phyloP scores from a whole-genome alignment of 768 basidiomycete genomes.

The Boletus sp. region DNA sequence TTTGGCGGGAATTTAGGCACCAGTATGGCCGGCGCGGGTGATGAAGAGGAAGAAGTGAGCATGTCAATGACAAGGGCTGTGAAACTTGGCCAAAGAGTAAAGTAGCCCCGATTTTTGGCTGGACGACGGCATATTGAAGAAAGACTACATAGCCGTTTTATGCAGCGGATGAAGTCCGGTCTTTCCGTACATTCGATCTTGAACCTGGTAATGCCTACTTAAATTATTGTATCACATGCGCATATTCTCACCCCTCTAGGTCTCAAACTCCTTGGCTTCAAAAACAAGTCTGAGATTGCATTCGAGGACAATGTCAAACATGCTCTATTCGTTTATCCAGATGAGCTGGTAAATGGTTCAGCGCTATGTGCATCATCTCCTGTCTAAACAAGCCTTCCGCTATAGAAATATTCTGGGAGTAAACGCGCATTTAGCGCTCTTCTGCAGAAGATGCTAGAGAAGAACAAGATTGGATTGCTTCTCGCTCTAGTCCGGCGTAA shows the following conservation, averaged over 20 bases:
- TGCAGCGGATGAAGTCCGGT: constrained; percentile 75
- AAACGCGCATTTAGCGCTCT: constrained; percentile 90
- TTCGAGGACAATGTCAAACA: constrained; percentile 95
- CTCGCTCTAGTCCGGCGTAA: constrained; percentile 68
- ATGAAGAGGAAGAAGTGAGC: constrained; percentile 39
- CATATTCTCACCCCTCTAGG: constrained; percentile 39
- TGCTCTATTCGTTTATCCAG: constrained; percentile 87
- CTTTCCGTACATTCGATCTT: constrained; percentile 78
- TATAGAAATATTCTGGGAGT: constrained; percentile 79
- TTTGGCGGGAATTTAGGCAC: constrained; percentile 39
- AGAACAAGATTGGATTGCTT: constrained; percentile 80
- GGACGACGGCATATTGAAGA: not conserved
- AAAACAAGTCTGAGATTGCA: constrained; percentile 60
- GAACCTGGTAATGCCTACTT: constrained; percentile 57
- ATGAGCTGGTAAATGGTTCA: constrained; percentile 65
- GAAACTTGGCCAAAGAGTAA: constrained; percentile 52
- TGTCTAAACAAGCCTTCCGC: not conserved
- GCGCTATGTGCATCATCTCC: not conserved
- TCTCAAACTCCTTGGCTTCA: constrained; percentile 92
- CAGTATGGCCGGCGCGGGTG: constrained; percentile 26
- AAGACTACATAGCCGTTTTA: constrained; percentile 64
- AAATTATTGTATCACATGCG: not conserved
- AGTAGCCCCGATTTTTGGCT: not conserved
- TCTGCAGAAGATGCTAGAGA: constrained; percentile 76
- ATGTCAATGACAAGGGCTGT: constrained; percentile 43